phyloP scores from a whole-genome alignment of 805 yeast genomes.

The Wickerhamiella kurtzmanii region DNA sequence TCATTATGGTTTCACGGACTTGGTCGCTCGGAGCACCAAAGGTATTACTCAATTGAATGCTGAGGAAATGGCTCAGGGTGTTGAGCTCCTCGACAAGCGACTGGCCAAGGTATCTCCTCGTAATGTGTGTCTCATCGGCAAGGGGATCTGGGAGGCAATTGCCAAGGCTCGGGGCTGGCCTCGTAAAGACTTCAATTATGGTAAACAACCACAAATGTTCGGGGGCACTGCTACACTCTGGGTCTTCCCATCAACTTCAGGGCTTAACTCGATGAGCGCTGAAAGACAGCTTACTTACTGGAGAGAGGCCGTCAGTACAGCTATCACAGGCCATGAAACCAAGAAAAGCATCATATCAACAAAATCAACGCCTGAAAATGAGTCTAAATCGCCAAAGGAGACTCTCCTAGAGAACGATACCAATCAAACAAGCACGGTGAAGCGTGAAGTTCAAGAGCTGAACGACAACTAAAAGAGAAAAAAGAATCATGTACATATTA shows the following conservation, averaged over 20 bases:
- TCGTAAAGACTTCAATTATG: constrained; percentile 38
- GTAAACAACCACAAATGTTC: constrained; percentile 27
- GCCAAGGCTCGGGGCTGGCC: constrained; percentile 28
- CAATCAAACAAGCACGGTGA: too few relatives aligned
- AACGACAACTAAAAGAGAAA: constrained; percentile 41
- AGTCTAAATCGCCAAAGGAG: too few relatives aligned
- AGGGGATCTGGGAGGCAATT: constrained; percentile 59
- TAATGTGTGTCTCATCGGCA: constrained; percentile 49
- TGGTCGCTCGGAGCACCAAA: constrained; percentile 50
- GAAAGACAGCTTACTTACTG: constrained; percentile 37
- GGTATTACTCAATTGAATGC: constrained; percentile 40
- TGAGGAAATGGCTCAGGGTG: constrained; percentile 42
- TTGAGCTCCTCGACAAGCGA: constrained; percentile 37
- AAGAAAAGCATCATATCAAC: too few relatives aligned
- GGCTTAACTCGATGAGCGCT: constrained; percentile 42
- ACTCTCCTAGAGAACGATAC: too few relatives aligned
- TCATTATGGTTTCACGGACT: constrained; percentile 56
- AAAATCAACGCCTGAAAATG: too few relatives aligned
- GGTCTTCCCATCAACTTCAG: constrained; percentile 64
- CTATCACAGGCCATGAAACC: too few relatives aligned
- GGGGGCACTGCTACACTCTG: constrained; percentile 28
- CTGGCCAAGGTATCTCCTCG: constrained; percentile 30
- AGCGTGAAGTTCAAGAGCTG: too few relatives aligned
- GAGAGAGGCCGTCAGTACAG: constrained; percentile 35
- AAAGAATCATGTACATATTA: constrained; percentile 22